These are phyloP conservation scores for Cladosporium sp. DNA, from an alignment of 2,329 filamentous ascomycete species.

Conservation along the genomic window DNA sequence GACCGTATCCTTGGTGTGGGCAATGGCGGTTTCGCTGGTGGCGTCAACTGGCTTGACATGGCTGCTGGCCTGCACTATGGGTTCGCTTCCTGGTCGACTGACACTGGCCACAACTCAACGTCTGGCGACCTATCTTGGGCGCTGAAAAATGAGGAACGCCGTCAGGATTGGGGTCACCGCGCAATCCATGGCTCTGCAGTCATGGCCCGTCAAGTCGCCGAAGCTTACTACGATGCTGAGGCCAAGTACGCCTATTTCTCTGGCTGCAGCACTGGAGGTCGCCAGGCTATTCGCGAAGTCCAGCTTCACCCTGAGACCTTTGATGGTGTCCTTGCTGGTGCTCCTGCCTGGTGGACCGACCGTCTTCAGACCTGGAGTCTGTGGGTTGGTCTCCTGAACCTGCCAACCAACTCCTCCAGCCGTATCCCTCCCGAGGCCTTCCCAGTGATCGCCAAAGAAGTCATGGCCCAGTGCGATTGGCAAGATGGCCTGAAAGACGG, in stretches of 20 bases:
- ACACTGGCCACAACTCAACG: constrained; percentile 48
- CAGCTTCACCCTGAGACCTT: constrained; percentile 58
- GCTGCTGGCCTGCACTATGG: constrained; percentile 42
- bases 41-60: constrained; percentile 53
- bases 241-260: constrained; percentile 55
- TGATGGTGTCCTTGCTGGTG: constrained; percentile 57
- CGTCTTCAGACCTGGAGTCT: constrained; percentile 50
- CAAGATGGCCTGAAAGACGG: constrained; percentile 53
- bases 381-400: constrained; percentile 50
- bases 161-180: constrained; percentile 43
- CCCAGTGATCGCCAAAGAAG: constrained; percentile 45
- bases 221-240: constrained; percentile 49
- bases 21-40: constrained; percentile 50
- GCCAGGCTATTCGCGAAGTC: constrained; percentile 58
- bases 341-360: constrained; percentile 53
- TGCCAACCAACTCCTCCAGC: constrained; percentile 46
- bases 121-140: constrained; percentile 40
- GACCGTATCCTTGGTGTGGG: constrained; percentile 42
- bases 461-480: constrained; percentile 53
- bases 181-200: constrained; percentile 53
- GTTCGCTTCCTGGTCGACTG: constrained; percentile 47
- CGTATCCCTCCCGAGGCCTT: constrained; percentile 50
- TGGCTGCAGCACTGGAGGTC: constrained; percentile 61
- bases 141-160: constrained; percentile 37
- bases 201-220: constrained; percentile 49